A percentile compares a stretch with the other conserved stretches of the same genome.
phyloP scores from a whole-genome alignment of 257 asterid genomes.

The Paraleonurus japonicus region DNA sequence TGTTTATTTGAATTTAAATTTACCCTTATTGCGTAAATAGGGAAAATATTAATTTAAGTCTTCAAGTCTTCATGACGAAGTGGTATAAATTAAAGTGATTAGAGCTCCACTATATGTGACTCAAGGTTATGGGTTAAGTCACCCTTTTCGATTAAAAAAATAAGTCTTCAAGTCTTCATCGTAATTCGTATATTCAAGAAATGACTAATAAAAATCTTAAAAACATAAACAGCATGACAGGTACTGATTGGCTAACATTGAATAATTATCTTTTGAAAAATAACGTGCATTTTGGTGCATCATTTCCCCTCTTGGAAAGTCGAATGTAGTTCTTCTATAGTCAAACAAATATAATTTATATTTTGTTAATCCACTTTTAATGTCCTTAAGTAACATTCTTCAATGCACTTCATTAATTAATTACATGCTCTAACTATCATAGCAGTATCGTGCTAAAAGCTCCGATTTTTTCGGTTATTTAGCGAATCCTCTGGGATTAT shows the following conservation, averaged over 20 bases:
- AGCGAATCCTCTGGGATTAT: no score
- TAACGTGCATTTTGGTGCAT: slow-evolving; percentile 13
- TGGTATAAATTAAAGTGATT: no score
- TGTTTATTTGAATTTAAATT: no score
- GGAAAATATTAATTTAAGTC: no score
- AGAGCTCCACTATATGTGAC: no score
- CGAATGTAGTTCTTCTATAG: not conserved
- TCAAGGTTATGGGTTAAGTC: no score
- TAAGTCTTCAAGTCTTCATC: not conserved
- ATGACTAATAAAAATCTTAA: not conserved
- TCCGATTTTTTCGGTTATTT: no score
- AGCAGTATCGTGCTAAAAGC: not conserved
- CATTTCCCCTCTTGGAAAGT: not conserved
- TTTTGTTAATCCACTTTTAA: no score
- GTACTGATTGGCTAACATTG: not conserved
- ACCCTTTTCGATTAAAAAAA: no score
- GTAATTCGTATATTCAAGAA: not conserved
- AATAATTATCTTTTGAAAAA: not conserved
- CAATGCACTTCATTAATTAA: not conserved
- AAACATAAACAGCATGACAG: not conserved
- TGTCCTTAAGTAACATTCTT: not conserved
- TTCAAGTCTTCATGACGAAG: no score
- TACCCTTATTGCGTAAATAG: no score
- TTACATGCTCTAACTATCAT: not conserved
- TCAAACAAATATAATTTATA: slow-evolving; percentile 2